Percentiles rank a stretch among this genome's conserved stretches.
Evolutionary conservation across 495 filamentous ascomycete genomes (phyloP).

Genomic region (Pyrenula aspistea): DNA sequence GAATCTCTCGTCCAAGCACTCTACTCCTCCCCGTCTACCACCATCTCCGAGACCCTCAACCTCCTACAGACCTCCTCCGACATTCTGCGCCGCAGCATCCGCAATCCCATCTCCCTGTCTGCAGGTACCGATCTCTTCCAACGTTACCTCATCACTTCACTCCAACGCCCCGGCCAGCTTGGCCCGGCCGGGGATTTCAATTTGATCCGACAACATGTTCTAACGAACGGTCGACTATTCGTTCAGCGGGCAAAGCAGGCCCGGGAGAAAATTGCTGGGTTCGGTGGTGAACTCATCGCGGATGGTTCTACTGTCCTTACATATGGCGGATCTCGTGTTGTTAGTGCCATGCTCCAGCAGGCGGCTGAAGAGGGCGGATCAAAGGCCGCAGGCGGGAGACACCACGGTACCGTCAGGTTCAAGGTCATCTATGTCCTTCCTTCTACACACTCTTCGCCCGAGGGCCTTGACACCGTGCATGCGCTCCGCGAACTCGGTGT

Average conservation of each 20-base stretch:
- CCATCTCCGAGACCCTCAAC: constrained; percentile 85
- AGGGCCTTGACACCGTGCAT: constrained; percentile 51
- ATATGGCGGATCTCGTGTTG: constrained; percentile 75
- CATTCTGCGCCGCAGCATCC: constrained; percentile 58
- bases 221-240: constrained; percentile 75
- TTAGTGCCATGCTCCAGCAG: constrained; percentile 58
- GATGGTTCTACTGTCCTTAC: constrained; percentile 73
- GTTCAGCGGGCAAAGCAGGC: constrained; percentile 77
- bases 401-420: constrained; percentile 50
- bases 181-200: constrained; percentile 61
- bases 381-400: constrained; percentile 22
- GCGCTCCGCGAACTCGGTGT: constrained; percentile 62
- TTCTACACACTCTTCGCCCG: constrained; percentile 21
- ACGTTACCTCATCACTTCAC: constrained; percentile 69
- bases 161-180: constrained; percentile 40
- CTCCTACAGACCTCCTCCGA: constrained; percentile 63
- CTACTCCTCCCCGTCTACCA: constrained; percentile 59
- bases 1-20: constrained; percentile 82
- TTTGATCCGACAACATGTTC: constrained; percentile 65
- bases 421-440: constrained; percentile 67
- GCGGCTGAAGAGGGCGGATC: constrained; percentile 69
- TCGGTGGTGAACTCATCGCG: constrained; percentile 63
- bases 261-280: constrained; percentile 65
- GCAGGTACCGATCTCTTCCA: constrained; percentile 95
- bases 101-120: constrained; percentile 79